Conservation (phyloP, 345 rosid genomes). For the Citrus glauca region DNA sequence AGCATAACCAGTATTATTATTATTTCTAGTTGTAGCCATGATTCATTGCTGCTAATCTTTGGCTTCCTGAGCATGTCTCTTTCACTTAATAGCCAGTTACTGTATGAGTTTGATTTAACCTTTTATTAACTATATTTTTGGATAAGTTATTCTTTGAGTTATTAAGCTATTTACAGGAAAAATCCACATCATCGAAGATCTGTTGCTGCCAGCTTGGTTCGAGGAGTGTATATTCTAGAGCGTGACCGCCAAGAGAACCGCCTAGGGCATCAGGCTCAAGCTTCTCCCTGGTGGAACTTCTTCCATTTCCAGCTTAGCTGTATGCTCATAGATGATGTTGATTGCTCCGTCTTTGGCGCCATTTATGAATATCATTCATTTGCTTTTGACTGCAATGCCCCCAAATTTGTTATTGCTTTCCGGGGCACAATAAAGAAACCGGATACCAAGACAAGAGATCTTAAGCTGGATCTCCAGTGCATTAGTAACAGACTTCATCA, state of each 20-base stretch:
- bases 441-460: slow-evolving; percentile 43
- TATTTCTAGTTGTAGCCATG: background rate
- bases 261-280: slow-evolving; percentile 39
- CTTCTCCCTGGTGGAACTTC: slow-evolving; percentile 67
- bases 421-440: slow-evolving; percentile 59
- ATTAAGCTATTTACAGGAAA: slow-evolving; percentile 29
- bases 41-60: background rate
- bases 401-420: slow-evolving; percentile 60
- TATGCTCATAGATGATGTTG: slow-evolving; percentile 53
- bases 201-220: slow-evolving; percentile 65
- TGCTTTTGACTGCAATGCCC: slow-evolving; percentile 22
- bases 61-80: background rate
- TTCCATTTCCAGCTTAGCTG: slow-evolving; percentile 44
- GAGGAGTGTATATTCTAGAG: slow-evolving; percentile 56
- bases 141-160: background rate
- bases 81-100: background rate
- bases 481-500: slow-evolving; percentile 46
- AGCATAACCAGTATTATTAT: background rate
- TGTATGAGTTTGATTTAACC: background rate
- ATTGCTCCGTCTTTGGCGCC: slow-evolving; percentile 61
- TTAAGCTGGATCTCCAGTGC: slow-evolving; percentile 41
- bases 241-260: slow-evolving; percentile 66
- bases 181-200: slow-evolving; percentile 51
- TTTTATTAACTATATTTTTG: background rate
- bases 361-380: slow-evolving; percentile 39